These are phyloP conservation scores for Saturnispora ahearnii DNA, from an alignment of 805 yeast genomes.

Conservation along the genomic window DNA sequence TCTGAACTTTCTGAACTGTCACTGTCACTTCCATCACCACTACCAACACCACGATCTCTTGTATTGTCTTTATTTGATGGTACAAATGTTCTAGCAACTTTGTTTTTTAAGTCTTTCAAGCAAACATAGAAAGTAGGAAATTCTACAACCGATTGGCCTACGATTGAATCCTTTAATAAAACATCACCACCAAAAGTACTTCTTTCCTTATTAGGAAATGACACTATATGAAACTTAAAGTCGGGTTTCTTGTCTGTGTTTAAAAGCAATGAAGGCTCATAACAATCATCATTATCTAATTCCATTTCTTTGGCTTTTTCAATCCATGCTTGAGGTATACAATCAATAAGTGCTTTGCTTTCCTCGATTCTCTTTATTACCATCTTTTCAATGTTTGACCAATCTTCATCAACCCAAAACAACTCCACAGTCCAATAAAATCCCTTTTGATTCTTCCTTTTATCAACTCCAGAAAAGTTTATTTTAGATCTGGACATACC, in stretches of 20 bases:
- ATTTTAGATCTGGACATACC: constrained; percentile 63
- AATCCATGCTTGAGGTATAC: constrained; percentile 30
- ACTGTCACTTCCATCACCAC: background rate
- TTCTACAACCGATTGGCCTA: constrained; percentile 57
- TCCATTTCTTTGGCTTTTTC: constrained; percentile 30
- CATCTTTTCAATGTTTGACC: constrained; percentile 12
- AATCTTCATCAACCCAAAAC: constrained; percentile 32
- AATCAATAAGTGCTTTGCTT: constrained; percentile 25
- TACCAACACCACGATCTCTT: background rate
- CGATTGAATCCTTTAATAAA: constrained; percentile 41
- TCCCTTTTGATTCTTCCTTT: constrained; percentile 14
- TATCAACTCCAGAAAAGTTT: constrained; percentile 36
- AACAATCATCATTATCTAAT: background rate
- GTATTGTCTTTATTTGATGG: background rate
- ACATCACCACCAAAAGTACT: constrained; percentile 18
- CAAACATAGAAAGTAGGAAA: constrained; percentile 59
- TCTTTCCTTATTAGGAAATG: constrained; percentile 5
- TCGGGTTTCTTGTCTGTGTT: background rate
- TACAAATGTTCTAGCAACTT: constrained; percentile 5
- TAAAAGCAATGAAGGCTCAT: background rate
- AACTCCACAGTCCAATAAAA: constrained; percentile 81
- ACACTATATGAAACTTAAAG: constrained; percentile 4
- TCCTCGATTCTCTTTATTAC: constrained; percentile 38
- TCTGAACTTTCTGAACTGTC: background rate
- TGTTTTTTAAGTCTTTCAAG: constrained; percentile 18